Conservation (phyloP, 805 yeast species). For the Starmerella gropengiesseri region DNA sequence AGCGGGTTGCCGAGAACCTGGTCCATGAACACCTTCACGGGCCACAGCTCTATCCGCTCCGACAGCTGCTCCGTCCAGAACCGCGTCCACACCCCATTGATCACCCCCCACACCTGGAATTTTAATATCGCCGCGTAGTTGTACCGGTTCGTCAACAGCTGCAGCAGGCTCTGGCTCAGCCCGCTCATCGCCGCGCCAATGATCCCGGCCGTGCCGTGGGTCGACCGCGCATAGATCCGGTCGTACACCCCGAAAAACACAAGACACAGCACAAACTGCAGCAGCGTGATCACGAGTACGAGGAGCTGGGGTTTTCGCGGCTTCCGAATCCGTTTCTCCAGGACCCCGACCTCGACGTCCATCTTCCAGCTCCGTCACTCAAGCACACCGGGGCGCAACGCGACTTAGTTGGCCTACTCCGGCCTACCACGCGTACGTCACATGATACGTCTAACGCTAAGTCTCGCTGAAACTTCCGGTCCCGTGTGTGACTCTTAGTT, state of each 20-base stretch:
- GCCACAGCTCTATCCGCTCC: slow-evolving; percentile 19
- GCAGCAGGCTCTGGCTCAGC: slow-evolving; percentile 29
- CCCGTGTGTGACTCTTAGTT: too few species aligned
- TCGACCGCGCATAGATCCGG: slow-evolving; percentile 21
- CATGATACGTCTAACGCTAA: too few species aligned
- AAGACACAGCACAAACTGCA: slow-evolving; percentile 23
- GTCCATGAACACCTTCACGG: slow-evolving; percentile 26
- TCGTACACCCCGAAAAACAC: slow-evolving; percentile 23
- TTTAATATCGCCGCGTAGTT: slow-evolving; percentile 23
- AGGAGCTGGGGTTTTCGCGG: slow-evolving; percentile 20
- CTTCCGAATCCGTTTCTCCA: slow-evolving; percentile 24
- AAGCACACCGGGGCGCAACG: too few species aligned
- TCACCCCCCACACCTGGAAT: slow-evolving; percentile 32
- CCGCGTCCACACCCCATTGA: slow-evolving; percentile 31
- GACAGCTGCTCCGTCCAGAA: slow-evolving; percentile 31
- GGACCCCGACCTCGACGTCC: slow-evolving; percentile 22
- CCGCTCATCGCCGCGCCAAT: slow-evolving; percentile 28
- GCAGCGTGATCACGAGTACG: slow-evolving; percentile 16
- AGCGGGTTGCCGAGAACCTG: slow-evolving; percentile 30
- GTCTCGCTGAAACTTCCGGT: too few species aligned
- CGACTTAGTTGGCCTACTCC: too few species aligned
- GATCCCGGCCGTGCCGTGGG: slow-evolving; percentile 28
- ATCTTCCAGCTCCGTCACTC: not conserved
- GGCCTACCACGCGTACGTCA: too few species aligned
- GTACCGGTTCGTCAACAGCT: slow-evolving; percentile 22